A percentile compares a stretch with the other conserved stretches of the same genome.
These are phyloP conservation scores for Rheum nobile DNA, from an alignment of 148 eudicot genomes.

Conservation along the genomic window DNA sequence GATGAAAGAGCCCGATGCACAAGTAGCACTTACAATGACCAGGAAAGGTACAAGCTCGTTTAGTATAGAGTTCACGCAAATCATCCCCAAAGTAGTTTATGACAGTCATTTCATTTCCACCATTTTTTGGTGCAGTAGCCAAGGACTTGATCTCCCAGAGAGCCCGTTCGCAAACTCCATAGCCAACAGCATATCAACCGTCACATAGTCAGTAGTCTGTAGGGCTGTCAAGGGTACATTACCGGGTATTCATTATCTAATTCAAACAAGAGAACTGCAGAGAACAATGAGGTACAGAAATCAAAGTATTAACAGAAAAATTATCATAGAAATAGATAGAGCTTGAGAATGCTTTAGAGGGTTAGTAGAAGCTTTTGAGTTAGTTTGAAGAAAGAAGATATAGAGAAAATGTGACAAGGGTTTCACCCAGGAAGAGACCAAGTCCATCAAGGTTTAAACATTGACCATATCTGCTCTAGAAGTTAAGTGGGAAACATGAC, in stretches of 20 bases:
- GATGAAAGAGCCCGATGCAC: constrained; percentile 4
- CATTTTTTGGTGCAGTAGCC: not conserved
- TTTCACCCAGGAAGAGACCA: not conserved
- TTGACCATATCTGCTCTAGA: not conserved
- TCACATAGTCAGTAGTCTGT: not conserved
- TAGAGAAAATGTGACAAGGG: not conserved
- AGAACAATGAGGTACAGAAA: constrained; percentile 5
- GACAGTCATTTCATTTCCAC: not conserved
- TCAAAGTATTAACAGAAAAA: not conserved
- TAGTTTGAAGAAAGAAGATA: constrained; percentile 1
- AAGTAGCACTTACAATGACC: constrained; percentile 11
- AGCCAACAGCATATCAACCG: constrained; percentile 26
- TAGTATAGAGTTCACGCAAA: not conserved
- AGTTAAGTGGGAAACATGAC: constrained; percentile 3
- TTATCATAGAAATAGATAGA: not conserved
- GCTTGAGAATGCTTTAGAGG: not conserved
- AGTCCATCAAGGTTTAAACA: not conserved
- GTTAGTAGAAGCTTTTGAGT: not conserved
- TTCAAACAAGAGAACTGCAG: not conserved
- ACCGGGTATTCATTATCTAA: not conserved
- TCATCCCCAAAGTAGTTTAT: not conserved
- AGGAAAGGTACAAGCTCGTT: not conserved
- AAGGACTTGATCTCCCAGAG: constrained; percentile 4
- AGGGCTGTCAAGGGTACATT: not conserved
- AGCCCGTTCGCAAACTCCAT: constrained; percentile 15